A percentile compares a stretch with the other conserved stretches of the same genome.
Conservation (phyloP, 2,329 filamentous ascomycete genomes). For the Cercospora zeae-maydis region DNA sequence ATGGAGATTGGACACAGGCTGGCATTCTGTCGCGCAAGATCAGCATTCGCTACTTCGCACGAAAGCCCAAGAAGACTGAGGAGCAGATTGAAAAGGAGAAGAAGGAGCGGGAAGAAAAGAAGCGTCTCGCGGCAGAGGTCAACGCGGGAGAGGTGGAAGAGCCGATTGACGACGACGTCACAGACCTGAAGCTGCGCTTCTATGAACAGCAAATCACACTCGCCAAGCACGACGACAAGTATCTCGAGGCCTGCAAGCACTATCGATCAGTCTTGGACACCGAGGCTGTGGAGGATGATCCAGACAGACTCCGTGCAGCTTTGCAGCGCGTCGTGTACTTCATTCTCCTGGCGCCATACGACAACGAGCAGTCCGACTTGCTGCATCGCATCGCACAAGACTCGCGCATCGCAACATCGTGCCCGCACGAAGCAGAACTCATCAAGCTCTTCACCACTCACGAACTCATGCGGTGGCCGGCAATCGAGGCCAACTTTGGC, state of each 20-base stretch:
- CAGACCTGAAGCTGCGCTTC: slow-evolving; percentile 90
- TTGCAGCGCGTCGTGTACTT: slow-evolving; percentile 97
- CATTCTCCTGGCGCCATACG: slow-evolving; percentile 90
- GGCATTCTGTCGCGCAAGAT: slow-evolving; percentile 94
- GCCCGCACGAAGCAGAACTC: slow-evolving; percentile 72
- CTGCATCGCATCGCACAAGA: slow-evolving; percentile 90
- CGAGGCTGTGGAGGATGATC: slow-evolving; percentile 87
- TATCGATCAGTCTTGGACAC: slow-evolving; percentile 97
- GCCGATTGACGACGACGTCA: slow-evolving; percentile 82
- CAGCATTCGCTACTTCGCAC: slow-evolving; percentile 84
- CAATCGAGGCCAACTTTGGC: slow-evolving; percentile 83
- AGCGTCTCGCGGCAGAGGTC: slow-evolving; percentile 59
- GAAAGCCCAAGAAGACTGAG: slow-evolving; percentile 84
- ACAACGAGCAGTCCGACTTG: slow-evolving; percentile 97
- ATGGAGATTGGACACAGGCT: slow-evolving; percentile 92
- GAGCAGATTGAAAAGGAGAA: slow-evolving; percentile 88
- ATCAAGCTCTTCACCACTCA: slow-evolving; percentile 92
- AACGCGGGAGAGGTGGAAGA: slow-evolving; percentile 65
- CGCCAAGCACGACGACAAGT: slow-evolving; percentile 95
- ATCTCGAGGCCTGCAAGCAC: slow-evolving; percentile 95
- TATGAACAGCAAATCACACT: slow-evolving; percentile 97
- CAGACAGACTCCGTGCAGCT: slow-evolving; percentile 75
- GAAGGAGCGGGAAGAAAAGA: slow-evolving; percentile 81
- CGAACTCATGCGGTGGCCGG: slow-evolving; percentile 97
- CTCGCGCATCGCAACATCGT: slow-evolving; percentile 57